Evolutionary conservation across 495 filamentous ascomycete genomes (phyloP), one percentile per base, ranked within the genome.

Genomic region (Penicillium psychrofluorescens): DNA sequence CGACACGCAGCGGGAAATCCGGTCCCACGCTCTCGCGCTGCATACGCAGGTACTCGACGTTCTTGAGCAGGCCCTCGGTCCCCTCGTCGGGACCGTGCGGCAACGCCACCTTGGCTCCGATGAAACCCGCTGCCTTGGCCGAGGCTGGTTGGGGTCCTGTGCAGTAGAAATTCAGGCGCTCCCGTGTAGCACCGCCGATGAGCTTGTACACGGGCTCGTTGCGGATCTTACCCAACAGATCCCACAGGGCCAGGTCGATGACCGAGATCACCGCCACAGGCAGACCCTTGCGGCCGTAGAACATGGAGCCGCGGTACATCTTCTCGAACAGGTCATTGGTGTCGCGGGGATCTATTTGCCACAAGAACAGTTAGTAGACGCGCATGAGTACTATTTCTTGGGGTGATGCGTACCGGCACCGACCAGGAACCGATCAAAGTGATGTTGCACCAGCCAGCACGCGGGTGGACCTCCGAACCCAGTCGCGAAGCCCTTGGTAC

Each of bases 231-330:
- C 90, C 90, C 7, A 88, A 64, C 15, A 95, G 69, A 71, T 95
- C 90, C 90, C 90, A 95, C 28, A 95, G 69, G 2, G 90, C 90
- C 38, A 95, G 70, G 53, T 95, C 90, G 54, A 95, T 90, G 48
- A 94, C 90, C 0, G 87, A 92, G 60, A 95, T 95, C 55, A 90
- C 85, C 30, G 90, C 90, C 10, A 90, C 79, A 2, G 90, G 83
- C 16, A 95, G 76, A 13, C 90, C 90, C 64, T 95, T 95, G 45
- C 90, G 81, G 38, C 90, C 90, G 58, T 95, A 95, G 75, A 94
- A 95, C 84, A 94, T 91, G 32, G 87, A 90, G 9, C 77, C 88
- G 29, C 88, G 83, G 69, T 95, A 95, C 90, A 95, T 95, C 63
- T 92, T 87, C 64, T 95, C 90, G 62, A 92, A 95, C 5, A 95